Evolutionary conservation across 2,329 filamentous ascomycete genomes (phyloP).

Genomic region (Alternaria incomplexa): DNA sequence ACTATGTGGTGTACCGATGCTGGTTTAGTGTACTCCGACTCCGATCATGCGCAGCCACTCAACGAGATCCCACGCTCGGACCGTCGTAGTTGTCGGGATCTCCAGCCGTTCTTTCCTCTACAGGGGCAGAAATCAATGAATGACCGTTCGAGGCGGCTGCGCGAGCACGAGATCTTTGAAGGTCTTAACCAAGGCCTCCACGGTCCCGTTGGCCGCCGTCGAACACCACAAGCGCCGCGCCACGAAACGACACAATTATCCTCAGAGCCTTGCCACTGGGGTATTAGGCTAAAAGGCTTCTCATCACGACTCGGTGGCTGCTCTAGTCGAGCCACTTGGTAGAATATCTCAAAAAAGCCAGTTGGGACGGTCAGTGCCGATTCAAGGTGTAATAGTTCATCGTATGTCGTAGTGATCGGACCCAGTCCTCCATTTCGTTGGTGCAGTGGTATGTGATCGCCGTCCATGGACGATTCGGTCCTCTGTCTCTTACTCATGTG

Average conservation of each 20-base stretch:
- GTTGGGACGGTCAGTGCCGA: background rate
- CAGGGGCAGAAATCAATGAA: background rate
- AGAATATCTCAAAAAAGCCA: background rate
- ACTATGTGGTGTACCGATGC: background rate
- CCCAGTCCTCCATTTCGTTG: background rate
- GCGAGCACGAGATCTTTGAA: background rate
- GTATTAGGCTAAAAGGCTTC: conserved; percentile 18
- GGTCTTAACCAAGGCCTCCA: conserved; percentile 1
- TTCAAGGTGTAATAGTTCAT: background rate
- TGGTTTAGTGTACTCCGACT: background rate
- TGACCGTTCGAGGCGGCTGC: conserved; percentile 1
- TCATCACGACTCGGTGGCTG: conserved; percentile 7
- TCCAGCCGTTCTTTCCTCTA: conserved; percentile 4
- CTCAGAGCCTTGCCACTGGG: conserved; percentile 9
- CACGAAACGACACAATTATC: conserved; percentile 1
- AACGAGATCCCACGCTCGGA: background rate
- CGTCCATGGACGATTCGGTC: background rate
- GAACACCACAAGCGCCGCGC: conserved; percentile 6
- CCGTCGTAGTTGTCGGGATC: background rate
- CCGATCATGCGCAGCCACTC: conserved; percentile 1
- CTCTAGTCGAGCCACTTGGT: background rate
- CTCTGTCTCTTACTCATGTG: background rate
- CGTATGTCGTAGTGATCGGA: background rate
- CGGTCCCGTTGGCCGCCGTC: conserved; percentile 6
- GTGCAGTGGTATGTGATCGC: background rate